Evolutionary conservation across 768 basidiomycete species (phyloP).

Genomic region (Russula abietina): DNA sequence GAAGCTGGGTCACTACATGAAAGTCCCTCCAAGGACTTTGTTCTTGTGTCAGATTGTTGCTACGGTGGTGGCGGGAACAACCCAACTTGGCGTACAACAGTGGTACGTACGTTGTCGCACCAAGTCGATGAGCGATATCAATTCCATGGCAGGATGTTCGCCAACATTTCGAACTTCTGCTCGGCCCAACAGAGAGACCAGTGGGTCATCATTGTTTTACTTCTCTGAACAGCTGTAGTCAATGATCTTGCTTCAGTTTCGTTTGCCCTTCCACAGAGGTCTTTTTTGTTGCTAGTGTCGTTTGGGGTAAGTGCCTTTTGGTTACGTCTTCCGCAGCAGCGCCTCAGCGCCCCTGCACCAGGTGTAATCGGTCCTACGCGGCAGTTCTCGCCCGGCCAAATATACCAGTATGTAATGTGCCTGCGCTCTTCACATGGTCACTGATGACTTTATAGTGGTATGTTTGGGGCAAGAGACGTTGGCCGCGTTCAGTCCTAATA

Average conservation of each 20-base stretch:
- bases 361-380: constrained; percentile 62
- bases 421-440: neutral
- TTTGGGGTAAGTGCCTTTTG: constrained; percentile 19
- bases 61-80: constrained; percentile 51
- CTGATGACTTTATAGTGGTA: constrained; percentile 25
- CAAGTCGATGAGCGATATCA: neutral
- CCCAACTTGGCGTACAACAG: constrained; percentile 58
- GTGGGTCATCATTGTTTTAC: constrained; percentile 1
- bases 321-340: neutral
- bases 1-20: constrained; percentile 72
- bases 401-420: constrained; percentile 48
- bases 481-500: constrained; percentile 31
- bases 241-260: constrained; percentile 12
- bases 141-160: constrained; percentile 43
- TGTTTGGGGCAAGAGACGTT: constrained; percentile 9
- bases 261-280: constrained; percentile 22
- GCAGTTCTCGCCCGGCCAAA: constrained; percentile 49
- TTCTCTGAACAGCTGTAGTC: neutral
- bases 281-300: constrained; percentile 26
- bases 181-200: constrained; percentile 41
- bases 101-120: constrained; percentile 30
- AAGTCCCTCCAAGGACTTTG: constrained; percentile 41
- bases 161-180: constrained; percentile 61
- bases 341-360: neutral
- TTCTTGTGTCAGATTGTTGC: constrained; percentile 51